Conservation (phyloP, 345 rosid species). For the Diplotaxis tenuifolia region DNA sequence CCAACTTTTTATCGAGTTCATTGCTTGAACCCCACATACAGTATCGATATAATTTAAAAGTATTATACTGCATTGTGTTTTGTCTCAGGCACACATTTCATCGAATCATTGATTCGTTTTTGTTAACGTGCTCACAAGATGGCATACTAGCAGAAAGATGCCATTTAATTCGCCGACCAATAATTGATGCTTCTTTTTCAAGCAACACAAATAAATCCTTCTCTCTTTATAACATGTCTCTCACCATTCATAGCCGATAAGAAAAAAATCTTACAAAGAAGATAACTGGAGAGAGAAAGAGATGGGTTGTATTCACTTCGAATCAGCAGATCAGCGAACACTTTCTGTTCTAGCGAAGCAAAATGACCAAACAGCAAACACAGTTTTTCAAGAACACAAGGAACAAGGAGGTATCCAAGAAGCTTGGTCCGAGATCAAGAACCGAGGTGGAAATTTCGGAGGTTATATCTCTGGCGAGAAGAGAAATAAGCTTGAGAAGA, state of each 20-base stretch:
- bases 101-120: constrained; percentile 17
- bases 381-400: not conserved
- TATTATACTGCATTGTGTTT: not conserved
- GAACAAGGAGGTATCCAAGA: constrained; percentile 24
- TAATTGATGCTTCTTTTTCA: constrained; percentile 32
- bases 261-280: not conserved
- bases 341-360: constrained; percentile 11
- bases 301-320: constrained; percentile 21
- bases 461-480: constrained; percentile 1
- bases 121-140: constrained; percentile 14
- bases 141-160: constrained; percentile 14
- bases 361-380: not conserved
- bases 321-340: constrained; percentile 38
- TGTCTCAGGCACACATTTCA: not conserved
- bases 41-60: not conserved
- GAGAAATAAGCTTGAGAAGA: constrained; percentile 43
- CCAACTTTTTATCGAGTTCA: not conserved
- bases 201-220: not conserved
- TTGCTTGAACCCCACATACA: not conserved
- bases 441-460: not conserved
- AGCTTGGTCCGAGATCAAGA: constrained; percentile 21
- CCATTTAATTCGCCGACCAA: constrained; percentile 13
- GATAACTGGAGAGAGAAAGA: not conserved
- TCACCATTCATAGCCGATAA: constrained; percentile 2
- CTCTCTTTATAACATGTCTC: constrained; percentile 14